A percentile compares a stretch with the other conserved stretches of the same genome.
Conservation (phyloP, 495 filamentous ascomycete species). For the Hypoxylon cercidicola region DNA sequence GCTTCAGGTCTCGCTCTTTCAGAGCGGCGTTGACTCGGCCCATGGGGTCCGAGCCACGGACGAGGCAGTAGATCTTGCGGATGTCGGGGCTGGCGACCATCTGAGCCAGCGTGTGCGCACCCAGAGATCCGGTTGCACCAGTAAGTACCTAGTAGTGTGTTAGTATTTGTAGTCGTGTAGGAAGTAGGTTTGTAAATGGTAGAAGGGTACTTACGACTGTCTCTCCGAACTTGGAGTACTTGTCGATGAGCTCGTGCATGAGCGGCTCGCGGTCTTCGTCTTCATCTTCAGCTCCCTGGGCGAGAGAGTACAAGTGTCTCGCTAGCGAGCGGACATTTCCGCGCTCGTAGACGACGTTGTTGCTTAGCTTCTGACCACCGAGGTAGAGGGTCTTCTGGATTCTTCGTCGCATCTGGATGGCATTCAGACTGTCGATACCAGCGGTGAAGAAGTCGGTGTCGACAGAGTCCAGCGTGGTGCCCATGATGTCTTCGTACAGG, state of each 20-base stretch:
- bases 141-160: slow-evolving; percentile 58
- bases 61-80: slow-evolving; percentile 61
- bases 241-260: slow-evolving; percentile 58
- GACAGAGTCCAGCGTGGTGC: slow-evolving; percentile 43
- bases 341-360: slow-evolving; percentile 61
- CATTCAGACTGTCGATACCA: slow-evolving; percentile 67
- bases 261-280: slow-evolving; percentile 41
- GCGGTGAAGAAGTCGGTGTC: slow-evolving; percentile 62
- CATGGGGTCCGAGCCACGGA: slow-evolving; percentile 50
- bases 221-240: slow-evolving; percentile 57
- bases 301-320: slow-evolving; percentile 50
- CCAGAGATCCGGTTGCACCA: slow-evolving; percentile 66
- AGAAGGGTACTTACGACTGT: not conserved
- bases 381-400: slow-evolving; percentile 58
- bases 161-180: not conserved
- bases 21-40: slow-evolving; percentile 48
- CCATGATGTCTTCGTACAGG: slow-evolving; percentile 51
- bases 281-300: slow-evolving; percentile 22
- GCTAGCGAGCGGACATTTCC: slow-evolving; percentile 57
- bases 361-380: slow-evolving; percentile 39
- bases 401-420: slow-evolving; percentile 62
- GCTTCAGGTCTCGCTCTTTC: slow-evolving; percentile 41
- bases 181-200: not conserved
- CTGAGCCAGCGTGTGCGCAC: slow-evolving; percentile 59
- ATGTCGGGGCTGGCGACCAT: slow-evolving; percentile 55